phyloP scores from a whole-genome alignment of 148 eudicot genomes.

The Chenopodium suecicum region DNA sequence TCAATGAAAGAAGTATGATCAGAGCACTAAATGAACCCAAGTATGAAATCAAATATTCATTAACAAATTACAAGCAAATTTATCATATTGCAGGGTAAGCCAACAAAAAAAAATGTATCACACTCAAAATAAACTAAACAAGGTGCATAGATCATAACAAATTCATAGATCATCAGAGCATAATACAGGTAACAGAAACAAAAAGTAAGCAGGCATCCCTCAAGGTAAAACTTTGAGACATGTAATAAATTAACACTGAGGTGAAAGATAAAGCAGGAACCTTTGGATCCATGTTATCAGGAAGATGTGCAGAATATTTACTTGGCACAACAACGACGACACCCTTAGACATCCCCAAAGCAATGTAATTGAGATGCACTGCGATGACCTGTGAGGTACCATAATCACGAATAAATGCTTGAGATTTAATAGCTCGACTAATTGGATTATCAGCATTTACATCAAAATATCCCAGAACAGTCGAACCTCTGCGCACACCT shows the following conservation, averaged over 20 bases:
- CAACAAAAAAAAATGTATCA: neutral
- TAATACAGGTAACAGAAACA: neutral
- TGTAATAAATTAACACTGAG: neutral
- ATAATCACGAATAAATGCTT: conserved; percentile 66
- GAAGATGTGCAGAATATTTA: conserved; percentile 70
- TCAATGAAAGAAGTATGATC: neutral
- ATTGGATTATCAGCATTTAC: conserved; percentile 57
- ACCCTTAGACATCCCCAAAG: conserved; percentile 85
- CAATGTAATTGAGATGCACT: conserved; percentile 74
- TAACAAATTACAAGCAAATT: neutral
- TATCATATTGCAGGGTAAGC: neutral
- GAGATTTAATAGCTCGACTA: conserved; percentile 64
- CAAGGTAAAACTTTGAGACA: neutral
- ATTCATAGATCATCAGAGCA: neutral
- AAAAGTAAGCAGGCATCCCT: neutral
- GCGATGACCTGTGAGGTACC: conserved; percentile 76
- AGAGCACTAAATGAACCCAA: neutral
- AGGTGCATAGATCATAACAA: neutral
- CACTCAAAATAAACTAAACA: neutral
- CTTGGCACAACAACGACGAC: conserved; percentile 65
- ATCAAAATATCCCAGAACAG: conserved; percentile 77
- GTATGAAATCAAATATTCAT: neutral
- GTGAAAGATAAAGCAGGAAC: conserved; percentile 35
- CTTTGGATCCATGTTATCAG: conserved; percentile 82
- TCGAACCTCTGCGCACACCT: conserved; percentile 72